phyloP scores from a whole-genome alignment of 164 flowering plant species.

The Cinnamomum chago region DNA sequence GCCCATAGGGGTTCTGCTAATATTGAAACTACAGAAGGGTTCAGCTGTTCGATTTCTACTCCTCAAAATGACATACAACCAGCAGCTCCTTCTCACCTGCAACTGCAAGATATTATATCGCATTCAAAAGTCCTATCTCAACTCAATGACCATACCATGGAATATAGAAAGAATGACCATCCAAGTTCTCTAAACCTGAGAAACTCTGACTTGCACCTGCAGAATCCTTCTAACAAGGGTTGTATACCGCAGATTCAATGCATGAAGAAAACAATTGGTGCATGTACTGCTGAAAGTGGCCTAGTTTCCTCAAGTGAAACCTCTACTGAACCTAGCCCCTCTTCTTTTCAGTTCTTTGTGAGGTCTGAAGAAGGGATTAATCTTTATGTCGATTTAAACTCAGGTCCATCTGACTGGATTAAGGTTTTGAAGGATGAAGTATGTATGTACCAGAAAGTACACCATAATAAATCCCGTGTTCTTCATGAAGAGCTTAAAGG shows the following conservation, averaged over 20 bases:
- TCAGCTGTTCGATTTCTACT: conserved; percentile 13
- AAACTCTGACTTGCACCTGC: background rate
- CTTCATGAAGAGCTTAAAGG: conserved; percentile 28
- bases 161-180: conserved; percentile 11
- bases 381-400: conserved; percentile 48
- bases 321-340: conserved; percentile 9
- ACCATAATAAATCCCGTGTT: conserved; percentile 14
- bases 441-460: conserved; percentile 17
- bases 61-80: background rate
- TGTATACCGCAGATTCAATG: conserved; percentile 7
- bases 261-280: conserved; percentile 8
- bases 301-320: conserved; percentile 13
- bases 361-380: conserved; percentile 55
- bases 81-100: background rate
- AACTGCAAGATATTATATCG: conserved; percentile 7
- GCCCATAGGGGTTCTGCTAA: conserved; percentile 11
- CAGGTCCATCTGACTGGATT: conserved; percentile 47
- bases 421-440: conserved; percentile 36
- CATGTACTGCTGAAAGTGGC: conserved; percentile 13
- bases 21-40: conserved; percentile 16
- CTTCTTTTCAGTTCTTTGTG: conserved; percentile 49
- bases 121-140: conserved; percentile 4
- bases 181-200: background rate
- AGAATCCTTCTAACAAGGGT: conserved; percentile 1
- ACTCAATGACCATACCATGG: conserved; percentile 3